Evolutionary conservation across 2,329 filamentous ascomycete genomes (phyloP), one percentile per base, ranked within the genome.

Genomic region (Talaromyces albobiverticillius): DNA sequence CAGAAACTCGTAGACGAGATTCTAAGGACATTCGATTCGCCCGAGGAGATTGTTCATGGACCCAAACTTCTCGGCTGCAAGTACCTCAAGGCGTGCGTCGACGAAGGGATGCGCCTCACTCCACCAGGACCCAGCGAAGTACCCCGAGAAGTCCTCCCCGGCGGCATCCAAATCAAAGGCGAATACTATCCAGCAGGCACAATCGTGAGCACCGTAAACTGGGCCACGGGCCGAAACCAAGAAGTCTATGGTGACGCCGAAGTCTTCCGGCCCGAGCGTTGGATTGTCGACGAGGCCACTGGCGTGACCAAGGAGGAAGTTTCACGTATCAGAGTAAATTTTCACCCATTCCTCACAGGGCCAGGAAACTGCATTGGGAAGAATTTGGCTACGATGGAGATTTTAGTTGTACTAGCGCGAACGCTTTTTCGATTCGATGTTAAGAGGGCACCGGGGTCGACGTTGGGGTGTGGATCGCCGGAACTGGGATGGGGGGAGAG

Each of bases 231-330:
- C 7, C 48, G 38, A 13, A 51, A 51, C 20, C 11, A 51, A 9
- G 26, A 41, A 4, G 18, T 22, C 16, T 51, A 22, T 26, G 16
- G 16, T 7, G 25, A 42, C 7, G 36, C 48, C 9, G 22, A 42
- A 14, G 23, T 42, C 3, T 51, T n/a, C 26, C 38, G 36, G 11
- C 48, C 48, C 16, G 48, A 51, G 13, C 48, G 48, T 11, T 51
- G 48, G 48, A 51, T 51, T 2, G 20, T 51, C 5, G 48, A 51
- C 14, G 36, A 42, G 16, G 1, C 25, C 16, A 31, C 25, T 16
- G 32, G 32, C 32, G 32, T 36, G 11, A 16, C 10, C 8, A 4
- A 36, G 8, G n/a, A 36, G 32, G 11, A 36, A 14, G 32, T 36
- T 4, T 16, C 10, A 4, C 32, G 10, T 16, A 16, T 16, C 11